Percentiles rank a stretch among this genome's conserved stretches.
Evolutionary conservation across 495 filamentous ascomycete species (phyloP).

Genomic region (Penicillium flavigenum): DNA sequence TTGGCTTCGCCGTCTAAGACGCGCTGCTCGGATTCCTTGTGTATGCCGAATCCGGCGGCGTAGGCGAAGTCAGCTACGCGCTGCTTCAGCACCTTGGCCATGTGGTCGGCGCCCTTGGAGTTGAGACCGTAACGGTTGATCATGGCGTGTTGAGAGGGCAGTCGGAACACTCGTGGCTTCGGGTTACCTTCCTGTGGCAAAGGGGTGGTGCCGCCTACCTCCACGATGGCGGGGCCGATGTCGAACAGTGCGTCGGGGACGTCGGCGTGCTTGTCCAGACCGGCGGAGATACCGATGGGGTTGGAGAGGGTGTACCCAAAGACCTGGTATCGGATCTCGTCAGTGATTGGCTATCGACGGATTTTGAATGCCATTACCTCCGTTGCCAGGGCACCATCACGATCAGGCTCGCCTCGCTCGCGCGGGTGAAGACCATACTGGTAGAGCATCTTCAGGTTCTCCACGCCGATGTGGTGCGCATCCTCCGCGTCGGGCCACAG

Average conservation of each 20-base stretch:
- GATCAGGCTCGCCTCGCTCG: conserved; percentile 63
- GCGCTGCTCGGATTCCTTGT: conserved; percentile 61
- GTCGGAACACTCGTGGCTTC: conserved; percentile 80
- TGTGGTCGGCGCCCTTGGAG: conserved; percentile 80
- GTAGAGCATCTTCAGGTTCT: conserved; percentile 56
- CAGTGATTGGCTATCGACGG: conserved; percentile 4
- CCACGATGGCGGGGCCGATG: conserved; percentile 78
- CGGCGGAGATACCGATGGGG: conserved; percentile 88
- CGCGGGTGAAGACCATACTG: conserved; percentile 63
- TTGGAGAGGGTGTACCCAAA: conserved; percentile 79
- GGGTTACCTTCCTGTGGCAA: conserved; percentile 82
- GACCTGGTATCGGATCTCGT: conserved; percentile 44
- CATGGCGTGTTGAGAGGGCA: conserved; percentile 76
- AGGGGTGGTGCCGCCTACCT: conserved; percentile 88
- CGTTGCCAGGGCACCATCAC: conserved; percentile 50
- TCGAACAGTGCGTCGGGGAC: conserved; percentile 79
- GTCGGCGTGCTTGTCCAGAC: conserved; percentile 90
- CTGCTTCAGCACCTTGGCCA: conserved; percentile 75
- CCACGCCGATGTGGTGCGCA: conserved; percentile 77
- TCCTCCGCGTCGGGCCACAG: conserved; percentile 84
- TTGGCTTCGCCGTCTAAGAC: conserved; percentile 70
- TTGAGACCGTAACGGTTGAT: conserved; percentile 97
- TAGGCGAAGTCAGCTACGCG: conserved; percentile 76
- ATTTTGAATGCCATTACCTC: conserved; percentile 34
- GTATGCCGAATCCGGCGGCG: conserved; percentile 60